Base-by-base conservation (phyloP, 2,329 filamentous ascomycete genomes). In the Fusarium sterilihyphosum region DNA sequence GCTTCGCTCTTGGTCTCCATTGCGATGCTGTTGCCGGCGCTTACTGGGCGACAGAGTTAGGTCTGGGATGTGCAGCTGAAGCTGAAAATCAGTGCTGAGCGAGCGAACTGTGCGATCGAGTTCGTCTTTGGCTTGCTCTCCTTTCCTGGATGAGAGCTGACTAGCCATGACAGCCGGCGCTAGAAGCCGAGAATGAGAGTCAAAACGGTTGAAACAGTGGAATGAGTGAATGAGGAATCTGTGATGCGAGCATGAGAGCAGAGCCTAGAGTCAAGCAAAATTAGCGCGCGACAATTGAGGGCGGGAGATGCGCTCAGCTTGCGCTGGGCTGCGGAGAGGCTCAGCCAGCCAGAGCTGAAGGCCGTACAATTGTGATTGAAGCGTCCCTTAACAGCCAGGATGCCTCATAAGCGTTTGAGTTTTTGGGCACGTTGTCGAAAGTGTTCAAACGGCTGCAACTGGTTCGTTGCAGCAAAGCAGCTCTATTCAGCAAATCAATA, bases 61-160 rank as follows among this genome's bases (percentile, higher is more conserved):
- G 59, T 79, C 76, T 7, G 77, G 77, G 24, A 73, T 65, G 24
- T 62, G 49, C 20, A 82, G 76, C 20, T 71, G 62, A 8, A 82
- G 73, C 16, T 65, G 67, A 54, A 78, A 82, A 40, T 77, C 72
- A 35, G 63, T 64, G 53, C 78, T 81, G 31, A 82, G 70, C 1
- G 74, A 74, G 31, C 73, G 65, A 26, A 82, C 77, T 17, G 67
- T 75, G 37, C 73, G 70, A 35, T 76, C 58, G 20, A 82, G 73
- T 47, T 73, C 73, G 17, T 78, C 75, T 37, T 64, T 69, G 8
- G 60, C 73, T 38, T 70, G 61, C 24, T 41, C 37, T 52, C 24
- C 57, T 57, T 64, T 70, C 33, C 60, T 68, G 6, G 43, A 9
- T 0, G 60, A 57, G 24, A 54, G 22, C 38, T 35, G 52, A 18